phyloP scores from a whole-genome alignment of 2,329 filamentous ascomycete species.

The Cyclaneusma minus region DNA sequence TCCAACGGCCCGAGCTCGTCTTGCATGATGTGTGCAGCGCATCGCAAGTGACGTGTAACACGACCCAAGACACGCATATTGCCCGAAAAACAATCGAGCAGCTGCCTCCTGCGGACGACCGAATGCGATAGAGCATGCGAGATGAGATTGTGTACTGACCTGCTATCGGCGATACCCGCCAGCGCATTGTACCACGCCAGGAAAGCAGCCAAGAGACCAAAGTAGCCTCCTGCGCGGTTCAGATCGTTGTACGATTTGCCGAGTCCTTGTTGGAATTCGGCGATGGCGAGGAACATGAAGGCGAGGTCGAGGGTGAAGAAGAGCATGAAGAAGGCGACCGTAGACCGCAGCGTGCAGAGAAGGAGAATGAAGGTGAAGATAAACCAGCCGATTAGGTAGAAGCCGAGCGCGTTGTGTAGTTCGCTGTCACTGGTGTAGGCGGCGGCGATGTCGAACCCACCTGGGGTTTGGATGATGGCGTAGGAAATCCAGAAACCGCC shows the following conservation, averaged over 20 bases:
- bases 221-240: slow-evolving; percentile 59
- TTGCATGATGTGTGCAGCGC: too few species aligned
- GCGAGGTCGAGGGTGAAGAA: slow-evolving; percentile 43
- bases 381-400: slow-evolving; percentile 46
- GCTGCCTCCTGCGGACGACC: background rate
- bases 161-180: slow-evolving; percentile 62
- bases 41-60: too few species aligned
- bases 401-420: slow-evolving; percentile 35
- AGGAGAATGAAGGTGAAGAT: slow-evolving; percentile 45
- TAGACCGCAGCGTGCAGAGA: slow-evolving; percentile 40
- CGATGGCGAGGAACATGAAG: slow-evolving; percentile 41
- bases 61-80: slow-evolving; percentile 7
- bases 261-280: slow-evolving; percentile 22
- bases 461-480: slow-evolving; percentile 40
- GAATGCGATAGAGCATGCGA: too few species aligned
- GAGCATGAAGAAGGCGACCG: slow-evolving; percentile 42
- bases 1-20: too few species aligned
- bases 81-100: background rate
- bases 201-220: slow-evolving; percentile 70
- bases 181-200: slow-evolving; percentile 79
- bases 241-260: slow-evolving; percentile 28
- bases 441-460: slow-evolving; percentile 33
- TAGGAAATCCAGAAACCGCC: slow-evolving; percentile 47
- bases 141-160: too few species aligned
- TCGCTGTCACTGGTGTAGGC: slow-evolving; percentile 20